phyloP scores from a whole-genome alignment of 2,329 filamentous ascomycete species.

The Aspergillus sclerotialis region DNA sequence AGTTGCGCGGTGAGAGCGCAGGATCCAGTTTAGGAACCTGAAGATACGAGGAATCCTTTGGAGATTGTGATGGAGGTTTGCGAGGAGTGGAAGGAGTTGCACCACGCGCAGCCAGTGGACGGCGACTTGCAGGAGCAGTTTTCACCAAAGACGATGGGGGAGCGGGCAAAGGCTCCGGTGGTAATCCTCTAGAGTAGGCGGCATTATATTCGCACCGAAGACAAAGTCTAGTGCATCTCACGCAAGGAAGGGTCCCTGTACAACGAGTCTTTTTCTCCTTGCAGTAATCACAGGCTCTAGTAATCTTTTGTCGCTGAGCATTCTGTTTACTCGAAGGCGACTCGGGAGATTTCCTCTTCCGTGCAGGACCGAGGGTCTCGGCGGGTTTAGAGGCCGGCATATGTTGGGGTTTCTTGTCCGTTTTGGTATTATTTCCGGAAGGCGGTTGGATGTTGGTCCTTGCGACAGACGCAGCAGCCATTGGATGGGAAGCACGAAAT shows the following conservation, averaged over 20 bases:
- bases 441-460: slow-evolving; percentile 3
- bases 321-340: slow-evolving; percentile 11
- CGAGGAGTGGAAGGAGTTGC: slow-evolving; percentile 3
- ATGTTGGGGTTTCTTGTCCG: background rate
- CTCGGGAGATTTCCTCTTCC: slow-evolving; percentile 25
- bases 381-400: background rate
- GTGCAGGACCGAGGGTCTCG: slow-evolving; percentile 4
- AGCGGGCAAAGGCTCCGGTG: slow-evolving; percentile 24
- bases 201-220: slow-evolving; percentile 30
- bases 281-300: slow-evolving; percentile 32
- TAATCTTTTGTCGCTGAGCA: slow-evolving; percentile 28
- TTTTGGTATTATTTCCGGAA: slow-evolving; percentile 3
- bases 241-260: slow-evolving; percentile 30
- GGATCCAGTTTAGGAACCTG: slow-evolving; percentile 4
- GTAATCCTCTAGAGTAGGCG: slow-evolving; percentile 29
- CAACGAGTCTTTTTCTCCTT: slow-evolving; percentile 33
- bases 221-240: slow-evolving; percentile 25
- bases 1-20: slow-evolving; percentile 24
- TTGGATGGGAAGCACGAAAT: slow-evolving; percentile 1
- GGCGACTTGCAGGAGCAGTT: slow-evolving; percentile 5
- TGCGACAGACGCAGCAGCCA: slow-evolving; percentile 2
- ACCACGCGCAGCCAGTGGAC: slow-evolving; percentile 1
- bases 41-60: slow-evolving; percentile 2
- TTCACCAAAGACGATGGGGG: slow-evolving; percentile 9
- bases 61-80: slow-evolving; percentile 4